Percentiles rank a stretch among this genome's conserved stretches.
phyloP scores from a whole-genome alignment of 148 eudicot genomes.

The Vaccinium macrocarpon region DNA sequence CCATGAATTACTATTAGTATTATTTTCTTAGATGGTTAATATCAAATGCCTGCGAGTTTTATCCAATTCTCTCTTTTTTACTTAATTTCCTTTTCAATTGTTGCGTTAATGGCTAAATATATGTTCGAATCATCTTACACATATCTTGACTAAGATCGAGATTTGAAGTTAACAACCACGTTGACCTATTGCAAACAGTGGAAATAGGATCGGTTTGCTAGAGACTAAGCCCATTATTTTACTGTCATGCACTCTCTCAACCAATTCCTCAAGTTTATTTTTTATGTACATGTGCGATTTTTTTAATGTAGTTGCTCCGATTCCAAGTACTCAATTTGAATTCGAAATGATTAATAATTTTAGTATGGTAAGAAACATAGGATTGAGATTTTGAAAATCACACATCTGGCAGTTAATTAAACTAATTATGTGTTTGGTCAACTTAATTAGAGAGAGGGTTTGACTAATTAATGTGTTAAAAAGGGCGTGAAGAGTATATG shows the following conservation, averaged over 20 bases:
- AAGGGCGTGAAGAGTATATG: background rate
- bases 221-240: background rate
- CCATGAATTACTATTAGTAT: too few species aligned
- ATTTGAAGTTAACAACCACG: background rate
- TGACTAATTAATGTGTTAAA: background rate
- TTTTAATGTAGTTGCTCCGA: background rate
- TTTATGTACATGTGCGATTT: background rate
- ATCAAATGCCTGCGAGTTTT: background rate
- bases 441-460: background rate
- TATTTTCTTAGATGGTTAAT: background rate
- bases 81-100: background rate
- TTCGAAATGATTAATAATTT: background rate
- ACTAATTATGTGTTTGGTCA: background rate
- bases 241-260: background rate
- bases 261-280: background rate
- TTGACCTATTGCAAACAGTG: background rate
- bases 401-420: too few species aligned
- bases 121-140: background rate
- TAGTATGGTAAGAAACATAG: background rate
- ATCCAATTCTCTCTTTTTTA: background rate
- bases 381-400: background rate
- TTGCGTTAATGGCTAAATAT: background rate
- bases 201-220: background rate
- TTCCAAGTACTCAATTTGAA: background rate
- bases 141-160: background rate